These are phyloP conservation scores for Candida easanensis DNA, from an alignment of 805 yeast species.

Conservation along the genomic window DNA sequence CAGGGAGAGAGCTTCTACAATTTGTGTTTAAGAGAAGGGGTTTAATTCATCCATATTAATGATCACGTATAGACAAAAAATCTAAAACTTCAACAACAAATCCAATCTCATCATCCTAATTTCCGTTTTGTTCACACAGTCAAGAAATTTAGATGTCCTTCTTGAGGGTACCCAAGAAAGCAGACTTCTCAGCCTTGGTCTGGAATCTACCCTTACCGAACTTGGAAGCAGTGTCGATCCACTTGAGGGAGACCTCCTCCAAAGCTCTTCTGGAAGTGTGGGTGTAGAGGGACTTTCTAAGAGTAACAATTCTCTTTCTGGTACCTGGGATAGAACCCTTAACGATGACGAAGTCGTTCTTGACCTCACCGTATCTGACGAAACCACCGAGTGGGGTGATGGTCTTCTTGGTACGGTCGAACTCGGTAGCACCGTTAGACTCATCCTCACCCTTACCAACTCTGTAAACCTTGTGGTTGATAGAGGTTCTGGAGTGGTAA, in stretches of 20 bases:
- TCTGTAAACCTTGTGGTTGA: constrained; percentile 99
- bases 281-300: constrained; percentile 97
- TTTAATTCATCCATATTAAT: constrained; percentile 3
- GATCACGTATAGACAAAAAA: constrained; percentile 5
- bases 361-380: constrained; percentile 98
- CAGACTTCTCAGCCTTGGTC: constrained; percentile 99
- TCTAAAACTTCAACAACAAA: constrained; percentile 5
- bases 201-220: constrained; percentile 99
- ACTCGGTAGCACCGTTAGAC: constrained; percentile 91
- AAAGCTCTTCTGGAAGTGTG: constrained; percentile 97
- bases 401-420: constrained; percentile 99
- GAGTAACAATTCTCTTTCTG: constrained; percentile 98
- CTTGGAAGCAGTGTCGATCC: constrained; percentile 99
- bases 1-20: no score
- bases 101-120: constrained; percentile 3
- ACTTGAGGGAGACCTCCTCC: constrained; percentile 95
- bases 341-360: constrained; percentile 95
- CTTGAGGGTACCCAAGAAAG: constrained; percentile 99
- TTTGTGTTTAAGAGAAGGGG: neutral
- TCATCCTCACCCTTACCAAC: constrained; percentile 96
- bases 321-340: constrained; percentile 99
- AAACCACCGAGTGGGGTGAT: constrained; percentile 99
- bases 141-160: constrained; percentile 68
- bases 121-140: constrained; percentile 7
- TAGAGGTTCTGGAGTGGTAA: constrained; percentile 99